Base-by-base conservation (phyloP, 495 filamentous ascomycete species). In the Parachaetomium inaequale region DNA sequence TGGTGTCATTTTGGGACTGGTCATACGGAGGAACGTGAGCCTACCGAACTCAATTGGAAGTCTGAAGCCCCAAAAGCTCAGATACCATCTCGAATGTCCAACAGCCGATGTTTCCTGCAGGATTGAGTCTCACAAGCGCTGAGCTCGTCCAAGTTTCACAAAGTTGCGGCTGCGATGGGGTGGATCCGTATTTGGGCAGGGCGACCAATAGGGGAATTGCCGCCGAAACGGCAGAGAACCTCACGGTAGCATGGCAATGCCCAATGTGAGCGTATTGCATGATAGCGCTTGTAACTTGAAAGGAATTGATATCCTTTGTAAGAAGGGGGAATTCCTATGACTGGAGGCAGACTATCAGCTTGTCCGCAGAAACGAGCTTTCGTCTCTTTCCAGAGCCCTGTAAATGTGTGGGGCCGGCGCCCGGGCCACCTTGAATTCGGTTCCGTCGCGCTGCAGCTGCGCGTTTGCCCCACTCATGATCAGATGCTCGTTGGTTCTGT, bases 201-300 rank as follows among this genome's bases (percentile, higher is more conserved):
- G 38, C 54, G 28, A 7, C 62, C 47, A 59, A 64, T 55, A 21
- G 49, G 49, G 29, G 23, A 31, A 7, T 29, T n/a, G 15, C 21
- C 21, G 2, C 7, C 47, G 23, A 28, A 1, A 31, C 3, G 26
- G 2, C 8, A 26, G 23, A 14, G 45, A 36, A 36, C 8, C 14
- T 12, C 10, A 36, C 34, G 34, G 34, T 2, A 36, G 34, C 14
- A 11, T 36, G 2, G 17, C 2, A 40, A 40, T 40, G 36, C 12
- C 36, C n/a, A n/a, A n/a, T n/a, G n/a, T n/a, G n/a, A n/a, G n/a
- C n/a, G n/a, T n/a, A n/a, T n/a, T n/a, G n/a, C n/a, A n/a, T n/a
- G n/a, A n/a, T n/a, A n/a, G n/a, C n/a, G n/a, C n/a, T n/a, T n/a
- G n/a, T n/a, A n/a, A n/a, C n/a, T n/a, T n/a, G n/a, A n/a, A n/a